Conservation (phyloP, 768 basidiomycete species). For the Sporobolomyces phaffii region DNA sequence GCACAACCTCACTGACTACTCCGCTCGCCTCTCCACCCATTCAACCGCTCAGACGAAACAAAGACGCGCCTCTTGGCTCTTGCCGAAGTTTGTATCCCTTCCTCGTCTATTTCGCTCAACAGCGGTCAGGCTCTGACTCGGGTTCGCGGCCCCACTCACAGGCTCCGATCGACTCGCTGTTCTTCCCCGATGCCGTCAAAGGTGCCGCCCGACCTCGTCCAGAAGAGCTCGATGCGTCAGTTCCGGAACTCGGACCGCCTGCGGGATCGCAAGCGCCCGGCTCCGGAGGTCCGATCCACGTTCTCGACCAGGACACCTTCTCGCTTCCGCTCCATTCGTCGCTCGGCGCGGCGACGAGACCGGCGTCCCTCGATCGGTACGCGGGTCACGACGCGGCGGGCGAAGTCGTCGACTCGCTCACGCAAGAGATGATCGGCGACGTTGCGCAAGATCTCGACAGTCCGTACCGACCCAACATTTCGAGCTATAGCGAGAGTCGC, state of each 20-base stretch:
- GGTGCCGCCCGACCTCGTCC: not conserved
- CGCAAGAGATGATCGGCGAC: constrained; percentile 55
- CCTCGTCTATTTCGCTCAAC: too few species aligned
- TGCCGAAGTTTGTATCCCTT: constrained; percentile 48
- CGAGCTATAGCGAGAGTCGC: constrained; percentile 52
- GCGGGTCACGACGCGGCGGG: constrained; percentile 41
- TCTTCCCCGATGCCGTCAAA: constrained; percentile 55
- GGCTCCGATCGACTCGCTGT: constrained; percentile 49
- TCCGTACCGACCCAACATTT: constrained; percentile 56
- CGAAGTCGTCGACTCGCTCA: constrained; percentile 41
- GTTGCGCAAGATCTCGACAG: constrained; percentile 49
- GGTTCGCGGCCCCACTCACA: not conserved
- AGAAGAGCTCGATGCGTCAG: not conserved
- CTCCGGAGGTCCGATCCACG: constrained; percentile 13
- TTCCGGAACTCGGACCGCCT: constrained; percentile 9
- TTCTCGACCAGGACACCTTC: constrained; percentile 19
- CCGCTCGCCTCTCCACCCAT: too few species aligned
- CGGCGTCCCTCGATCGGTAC: constrained; percentile 27
- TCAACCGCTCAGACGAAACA: constrained; percentile 39
- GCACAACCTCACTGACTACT: too few species aligned
- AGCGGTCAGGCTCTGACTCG: not conserved
- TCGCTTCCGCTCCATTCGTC: constrained; percentile 20
- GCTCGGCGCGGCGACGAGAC: too few species aligned
- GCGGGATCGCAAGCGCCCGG: constrained; percentile 37
- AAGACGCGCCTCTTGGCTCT: constrained; percentile 44